Evolutionary conservation across 768 basidiomycete genomes (phyloP), one percentile per base, ranked within the genome.

Genomic region (Tylopilus vinaceipallidus): DNA sequence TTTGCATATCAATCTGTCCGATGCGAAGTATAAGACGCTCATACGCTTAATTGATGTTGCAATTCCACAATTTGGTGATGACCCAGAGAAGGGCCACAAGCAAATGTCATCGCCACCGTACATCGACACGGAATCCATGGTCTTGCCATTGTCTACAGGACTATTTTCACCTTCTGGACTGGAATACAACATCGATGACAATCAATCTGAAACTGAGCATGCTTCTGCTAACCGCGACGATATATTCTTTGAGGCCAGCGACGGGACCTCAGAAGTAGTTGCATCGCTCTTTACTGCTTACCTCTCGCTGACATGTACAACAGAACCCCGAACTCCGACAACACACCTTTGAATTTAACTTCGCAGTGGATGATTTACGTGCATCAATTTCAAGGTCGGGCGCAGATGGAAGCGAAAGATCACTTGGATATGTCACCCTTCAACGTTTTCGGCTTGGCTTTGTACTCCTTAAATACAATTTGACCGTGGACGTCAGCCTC

Each of bases 11-110:
- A 98, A 99, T 67, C 71, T 95, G 38, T 93, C 91, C 19, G 91
- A 93, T 60, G 81, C 81, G 8, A 95, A 95, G 66, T 95, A 95
- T 70, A 88, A 95, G 70, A 80, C 86, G 1, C 70, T 98, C 37
- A 92, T 99, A 90, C 83, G 91, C 9, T 75, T 98, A 49, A 80
- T 98, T 58, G 95, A 98, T 60, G 84, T 94, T 23, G 82, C 85
- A 24, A 84, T 98, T 33, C 97, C 97, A 13, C 80, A 85, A 50
- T 86, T 98, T 57, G 86, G 80, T 37, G 73, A 79, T 22, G 75
- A 71, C 20, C 53, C 59, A 26, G 66, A 59, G 40, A 64, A 66
- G 11, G 45, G 49, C 43, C 42, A 45, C 42, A 58, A 49, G 39
- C 55, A 44, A 37, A 60, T 42, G 26, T 55, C 57, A 3, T 61